A percentile compares a stretch with the other conserved stretches of the same genome.
These are phyloP conservation scores for Calonectria ilicicola DNA, from an alignment of 2,329 filamentous ascomycete genomes.

Conservation along the genomic window DNA sequence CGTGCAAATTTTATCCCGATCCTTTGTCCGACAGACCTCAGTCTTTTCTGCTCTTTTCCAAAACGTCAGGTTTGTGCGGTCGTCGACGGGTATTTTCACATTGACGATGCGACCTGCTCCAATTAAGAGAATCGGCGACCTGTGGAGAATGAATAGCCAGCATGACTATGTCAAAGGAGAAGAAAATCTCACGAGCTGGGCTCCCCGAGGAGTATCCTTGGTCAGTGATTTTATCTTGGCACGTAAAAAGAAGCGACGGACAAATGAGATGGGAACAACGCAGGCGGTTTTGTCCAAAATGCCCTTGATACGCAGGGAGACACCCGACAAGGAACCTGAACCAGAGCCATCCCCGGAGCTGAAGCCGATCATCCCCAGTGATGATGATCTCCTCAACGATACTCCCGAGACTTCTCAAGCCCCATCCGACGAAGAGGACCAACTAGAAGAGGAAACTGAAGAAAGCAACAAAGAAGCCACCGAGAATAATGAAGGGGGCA, in stretches of 20 bases:
- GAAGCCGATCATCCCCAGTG: constrained; percentile 60
- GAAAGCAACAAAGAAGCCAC: constrained; percentile 36
- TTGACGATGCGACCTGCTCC: constrained; percentile 87
- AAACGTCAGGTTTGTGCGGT: constrained; percentile 85
- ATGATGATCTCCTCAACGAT: constrained; percentile 70
- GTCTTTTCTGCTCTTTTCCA: constrained; percentile 91
- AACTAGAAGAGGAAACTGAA: constrained; percentile 35
- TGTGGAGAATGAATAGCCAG: constrained; percentile 96
- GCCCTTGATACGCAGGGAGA: constrained; percentile 57
- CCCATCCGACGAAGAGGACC: constrained; percentile 48
- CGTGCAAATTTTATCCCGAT: constrained; percentile 85
- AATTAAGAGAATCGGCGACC: constrained; percentile 89
- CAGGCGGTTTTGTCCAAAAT: constrained; percentile 73
- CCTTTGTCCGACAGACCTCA: constrained; percentile 86
- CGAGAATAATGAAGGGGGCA: constrained; percentile 17
- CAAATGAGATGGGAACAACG: constrained; percentile 83
- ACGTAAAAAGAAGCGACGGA: constrained; percentile 78
- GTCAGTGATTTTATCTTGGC: constrained; percentile 88
- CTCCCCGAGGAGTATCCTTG: constrained; percentile 88
- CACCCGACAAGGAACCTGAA: constrained; percentile 49
- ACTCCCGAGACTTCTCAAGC: constrained; percentile 65
- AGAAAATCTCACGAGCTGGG: constrained; percentile 86
- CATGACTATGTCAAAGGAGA: constrained; percentile 98
- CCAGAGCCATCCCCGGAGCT: constrained; percentile 50
- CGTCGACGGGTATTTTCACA: constrained; percentile 87